These are phyloP conservation scores for Paraconiothyrium sp. DNA, from an alignment of 2,329 filamentous ascomycete genomes.

Conservation along the genomic window DNA sequence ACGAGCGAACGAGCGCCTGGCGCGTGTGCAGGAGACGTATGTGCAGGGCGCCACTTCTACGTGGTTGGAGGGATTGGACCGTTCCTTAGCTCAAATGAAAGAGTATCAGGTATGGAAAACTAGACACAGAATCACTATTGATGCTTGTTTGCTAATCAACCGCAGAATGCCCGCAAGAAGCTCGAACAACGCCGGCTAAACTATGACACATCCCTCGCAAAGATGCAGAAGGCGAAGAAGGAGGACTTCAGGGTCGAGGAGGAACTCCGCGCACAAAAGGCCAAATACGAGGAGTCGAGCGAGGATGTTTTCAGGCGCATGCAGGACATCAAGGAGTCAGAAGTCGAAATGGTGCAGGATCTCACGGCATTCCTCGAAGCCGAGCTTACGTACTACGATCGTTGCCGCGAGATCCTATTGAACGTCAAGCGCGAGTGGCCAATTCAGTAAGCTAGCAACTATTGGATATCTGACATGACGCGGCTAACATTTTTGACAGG, in stretches of 20 bases:
- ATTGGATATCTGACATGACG: not conserved
- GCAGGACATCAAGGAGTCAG: conserved; percentile 95
- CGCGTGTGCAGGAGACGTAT: conserved; percentile 85
- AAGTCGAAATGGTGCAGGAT: conserved; percentile 82
- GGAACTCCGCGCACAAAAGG: conserved; percentile 87
- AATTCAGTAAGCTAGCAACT: conserved; percentile 58
- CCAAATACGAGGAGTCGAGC: conserved; percentile 94
- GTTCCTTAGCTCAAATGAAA: conserved; percentile 93
- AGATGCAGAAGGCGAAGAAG: conserved; percentile 92
- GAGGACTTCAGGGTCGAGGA: conserved; percentile 95
- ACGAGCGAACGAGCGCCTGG: conserved; percentile 86
- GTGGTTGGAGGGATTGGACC: conserved; percentile 92
- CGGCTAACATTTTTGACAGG: conserved; percentile 34
- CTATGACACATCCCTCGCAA: conserved; percentile 87
- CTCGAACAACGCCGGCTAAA: conserved; percentile 88
- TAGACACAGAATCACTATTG: not conserved
- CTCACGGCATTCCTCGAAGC: conserved; percentile 85
- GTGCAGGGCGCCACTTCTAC: conserved; percentile 78
- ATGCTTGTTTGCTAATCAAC: conserved; percentile 25
- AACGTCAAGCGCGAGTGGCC: conserved; percentile 76
- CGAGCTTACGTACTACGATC: conserved; percentile 90
- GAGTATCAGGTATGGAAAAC: conserved; percentile 81
- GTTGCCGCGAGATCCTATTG: conserved; percentile 83
- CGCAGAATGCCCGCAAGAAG: conserved; percentile 84
- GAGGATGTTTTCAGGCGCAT: conserved; percentile 92